Evolutionary conservation across 2,329 filamentous ascomycete species (phyloP), one percentile per base, ranked within the genome.

Genomic region (Pezicula rhizophila): DNA sequence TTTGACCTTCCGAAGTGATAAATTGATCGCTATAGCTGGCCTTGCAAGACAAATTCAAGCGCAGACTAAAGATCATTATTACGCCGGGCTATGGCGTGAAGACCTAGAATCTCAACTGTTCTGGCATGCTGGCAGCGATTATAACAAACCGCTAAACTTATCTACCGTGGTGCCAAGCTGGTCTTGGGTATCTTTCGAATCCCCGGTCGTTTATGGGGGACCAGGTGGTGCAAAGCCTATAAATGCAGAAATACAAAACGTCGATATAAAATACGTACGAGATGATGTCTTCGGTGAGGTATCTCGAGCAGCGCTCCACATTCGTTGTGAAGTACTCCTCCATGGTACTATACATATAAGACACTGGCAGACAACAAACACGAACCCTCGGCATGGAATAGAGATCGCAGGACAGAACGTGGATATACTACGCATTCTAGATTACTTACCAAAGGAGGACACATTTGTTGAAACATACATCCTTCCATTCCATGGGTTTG

Each of bases 21-120:
- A 57, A 20, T 51, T 66, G 23, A 46, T 56, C 2, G 62, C 61
- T 8, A 38, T 65, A 37, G 55, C 58, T n/a, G 62, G 62, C 18
- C 33, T 66, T 14, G 58, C 59, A 6, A 52, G 49, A 15, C 8
- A 42, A 8, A 31, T 44, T 5, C 31, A 54, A 17, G 14, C 17
- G 4, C 5, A 42, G 10, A 47, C 25, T 6, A 40, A 46, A 10
- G 48, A 52, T 38, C 40, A 52, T 11, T 60, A 58, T 34, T 1
- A 53, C 15, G 56, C 56, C 3, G 52, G 52, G 4, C 4, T 56
- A 20, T 55, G 52, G 52, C 48, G 39, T 25, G n/a, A 35, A 10
- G 14, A 52, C 2, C 17, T 56, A n/a, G 42, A 43, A 17, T n/a
- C n/a, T 10, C 46, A 51, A 18, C 42, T 55, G 12, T 48, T 45